Evolutionary conservation across 148 eudicot species (phyloP).

Genomic region (Cornus suecica): DNA sequence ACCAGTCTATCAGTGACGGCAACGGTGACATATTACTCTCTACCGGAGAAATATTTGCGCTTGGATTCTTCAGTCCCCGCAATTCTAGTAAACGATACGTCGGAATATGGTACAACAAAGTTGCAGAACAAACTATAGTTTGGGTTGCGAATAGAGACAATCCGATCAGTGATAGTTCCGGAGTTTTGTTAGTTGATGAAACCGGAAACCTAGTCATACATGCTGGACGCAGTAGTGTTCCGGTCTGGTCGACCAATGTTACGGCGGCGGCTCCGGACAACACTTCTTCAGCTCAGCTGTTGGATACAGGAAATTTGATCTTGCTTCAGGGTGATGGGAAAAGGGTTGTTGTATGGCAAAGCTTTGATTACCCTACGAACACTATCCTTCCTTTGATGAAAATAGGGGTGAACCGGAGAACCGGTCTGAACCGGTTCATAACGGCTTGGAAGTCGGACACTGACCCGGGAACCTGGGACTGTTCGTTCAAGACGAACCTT

Average conservation of each 20-base stretch:
- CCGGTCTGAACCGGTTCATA: conserved; percentile 31
- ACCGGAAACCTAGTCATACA: conserved; percentile 22
- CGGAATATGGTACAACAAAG: conserved; percentile 41
- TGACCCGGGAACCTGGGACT: conserved; percentile 19
- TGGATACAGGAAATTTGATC: conserved; percentile 40
- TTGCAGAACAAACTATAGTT: conserved; percentile 18
- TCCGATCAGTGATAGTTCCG: no score
- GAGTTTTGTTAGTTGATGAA: no score
- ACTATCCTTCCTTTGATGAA: conserved; percentile 43
- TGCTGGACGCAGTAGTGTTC: conserved; percentile 8
- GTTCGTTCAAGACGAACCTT: background rate
- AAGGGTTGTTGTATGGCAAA: conserved; percentile 37
- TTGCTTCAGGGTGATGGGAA: conserved; percentile 9
- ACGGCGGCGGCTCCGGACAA: background rate
- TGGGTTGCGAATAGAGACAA: conserved; percentile 37
- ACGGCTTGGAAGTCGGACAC: conserved; percentile 26
- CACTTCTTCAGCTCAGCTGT: conserved; percentile 20
- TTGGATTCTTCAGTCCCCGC: conserved; percentile 34
- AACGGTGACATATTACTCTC: conserved; percentile 31
- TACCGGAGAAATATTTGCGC: conserved; percentile 20
- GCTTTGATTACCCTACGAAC: conserved; percentile 49
- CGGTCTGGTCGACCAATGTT: conserved; percentile 38
- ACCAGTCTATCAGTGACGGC: background rate
- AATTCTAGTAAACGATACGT: conserved; percentile 18
- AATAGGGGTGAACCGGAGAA: conserved; percentile 32